Evolutionary conservation across 2,329 filamentous ascomycete species (phyloP).

Genomic region (Ceratocystiopsis minuta): DNA sequence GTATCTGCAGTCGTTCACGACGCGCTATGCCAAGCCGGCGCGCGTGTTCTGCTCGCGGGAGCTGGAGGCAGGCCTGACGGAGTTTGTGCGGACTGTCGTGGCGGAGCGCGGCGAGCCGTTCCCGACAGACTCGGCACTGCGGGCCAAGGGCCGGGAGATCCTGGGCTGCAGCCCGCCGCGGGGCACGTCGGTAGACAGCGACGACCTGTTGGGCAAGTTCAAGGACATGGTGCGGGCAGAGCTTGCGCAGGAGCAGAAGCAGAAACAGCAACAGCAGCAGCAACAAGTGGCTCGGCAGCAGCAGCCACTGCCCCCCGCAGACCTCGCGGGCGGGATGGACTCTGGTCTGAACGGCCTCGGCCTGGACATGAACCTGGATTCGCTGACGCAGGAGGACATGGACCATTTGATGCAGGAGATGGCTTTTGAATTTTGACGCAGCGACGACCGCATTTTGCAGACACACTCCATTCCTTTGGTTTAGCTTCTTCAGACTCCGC

Average conservation of each 20-base stretch:
- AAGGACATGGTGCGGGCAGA: conserved; percentile 24
- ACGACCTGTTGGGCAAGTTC: conserved; percentile 33
- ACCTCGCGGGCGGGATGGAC: background rate
- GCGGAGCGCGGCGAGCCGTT: conserved; percentile 21
- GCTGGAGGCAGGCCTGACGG: conserved; percentile 34
- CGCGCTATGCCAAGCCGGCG: conserved; percentile 27
- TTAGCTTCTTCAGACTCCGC: too few species aligned
- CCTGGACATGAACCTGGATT: conserved; percentile 13
- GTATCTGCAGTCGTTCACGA: conserved; percentile 26
- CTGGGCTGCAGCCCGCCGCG: conserved; percentile 18
- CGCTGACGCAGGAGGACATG: conserved; percentile 19
- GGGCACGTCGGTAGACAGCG: conserved; percentile 36
- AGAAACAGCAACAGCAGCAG: background rate
- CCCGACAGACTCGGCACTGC: conserved; percentile 30
- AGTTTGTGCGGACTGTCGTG: conserved; percentile 24
- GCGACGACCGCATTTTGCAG: too few species aligned
- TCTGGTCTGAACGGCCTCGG: conserved; percentile 12
- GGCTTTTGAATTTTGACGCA: conserved; percentile 20
- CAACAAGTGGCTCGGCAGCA: background rate
- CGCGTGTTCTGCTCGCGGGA: conserved; percentile 39
- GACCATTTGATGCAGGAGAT: conserved; percentile 24
- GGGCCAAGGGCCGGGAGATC: conserved; percentile 29
- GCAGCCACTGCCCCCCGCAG: background rate
- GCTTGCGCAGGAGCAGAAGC: conserved; percentile 6
- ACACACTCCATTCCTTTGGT: too few species aligned